Base-by-base conservation (phyloP, 2,329 filamentous ascomycete species). In the Dactylellina haptotyla region DNA sequence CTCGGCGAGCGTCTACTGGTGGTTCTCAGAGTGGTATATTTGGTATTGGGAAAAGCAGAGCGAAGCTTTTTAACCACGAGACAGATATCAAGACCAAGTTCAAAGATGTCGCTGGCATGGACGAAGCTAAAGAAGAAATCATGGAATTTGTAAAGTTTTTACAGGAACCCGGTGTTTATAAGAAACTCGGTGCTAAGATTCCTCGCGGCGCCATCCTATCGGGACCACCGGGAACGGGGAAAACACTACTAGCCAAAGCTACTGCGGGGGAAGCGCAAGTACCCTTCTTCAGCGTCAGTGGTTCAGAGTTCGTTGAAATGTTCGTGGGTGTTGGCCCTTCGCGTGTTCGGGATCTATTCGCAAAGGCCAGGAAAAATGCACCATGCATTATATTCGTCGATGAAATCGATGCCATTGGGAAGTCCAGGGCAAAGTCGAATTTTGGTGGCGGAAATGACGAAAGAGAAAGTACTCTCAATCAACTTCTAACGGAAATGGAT, bases 301-400 rank as follows among this genome's bases (percentile, higher is more conserved):
- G 95, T 80, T 99, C 95, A 53, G 95, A 99, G 81, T 99, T 99
- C 80, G 94, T 99, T 30, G 95, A 99, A 83, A 99, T 99, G 94
- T 99, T 99, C 80, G 95, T 99, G 57, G 95, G 95, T 87, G 95
- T 99, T 72, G 95, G 95, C 82, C 92, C 95, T 18, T 98, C 94
- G 28, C 88, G 95, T 82, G 95, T 99, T 56, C 89, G 95, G 78
- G 95, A 99, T 81, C 84, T 99, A 58, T 99, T 99, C 79, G 89
- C 92, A 66, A 97, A 92, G 78, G 95, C 95, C 16, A 88, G 95
- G 69, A 98, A 98, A 85, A 96, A 92, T 82, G 91, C 95, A 0
- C 95, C 95, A 2, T 99, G 95, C 83, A 99, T 99, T 82, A 96
- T 99, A 82, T 99, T 99, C 84, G 98, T 99, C 77, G 95, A 99